Base-by-base conservation (phyloP, 2,329 filamentous ascomycete genomes). In the Apiospora koreana region DNA sequence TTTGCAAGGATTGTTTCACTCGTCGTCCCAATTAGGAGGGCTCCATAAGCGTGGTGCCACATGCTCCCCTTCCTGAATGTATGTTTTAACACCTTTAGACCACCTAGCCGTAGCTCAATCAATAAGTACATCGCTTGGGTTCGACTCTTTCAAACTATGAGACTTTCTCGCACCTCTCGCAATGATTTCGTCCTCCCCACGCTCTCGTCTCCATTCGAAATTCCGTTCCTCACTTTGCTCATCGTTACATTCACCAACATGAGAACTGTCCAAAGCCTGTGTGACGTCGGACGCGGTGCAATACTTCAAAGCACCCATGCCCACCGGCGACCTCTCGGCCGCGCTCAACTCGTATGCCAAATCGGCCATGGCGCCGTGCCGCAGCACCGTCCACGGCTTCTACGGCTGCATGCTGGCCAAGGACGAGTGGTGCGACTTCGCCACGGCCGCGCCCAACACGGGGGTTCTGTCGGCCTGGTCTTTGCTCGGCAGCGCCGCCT, bases 341-440 rank as follows among this genome's bases (percentile, higher is more conserved):
- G 62, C 68, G 4, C 25, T 69, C 23, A 3, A 50, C 21, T 66
- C 68, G 62, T 65, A 43, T 10, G 62, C 38, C 21, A 28, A 65
- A 1, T 16, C n/a, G n/a, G 35, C 25, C 38, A 43, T 65, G 14
- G 62, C 21, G 35, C 48, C 48, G 10, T 50, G 48, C 6, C 23
- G 2, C 23, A 50, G 48, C 23, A 50, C 62, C 31, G 31, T 65
- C 6, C 8, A n/a, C 21, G 23, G 16, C 23, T 35, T 64, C 58
- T 65, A n/a, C 16, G 62, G 62, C 62, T 65, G 62, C 31, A 4
- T 41, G 21, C 31, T 16, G 12, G 9, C 7, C 21, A 65, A 65
- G 16, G 62, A 41, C 8, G 14, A 65, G 38, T 72, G 71, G 71
- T 72, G 71, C 43, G 54, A 46, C 62, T 72, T 72, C 67, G 42